Percentiles rank a stretch among this genome's conserved stretches.
Conservation (phyloP, 331 rosid genomes). For the Quercus tomentella region DNA sequence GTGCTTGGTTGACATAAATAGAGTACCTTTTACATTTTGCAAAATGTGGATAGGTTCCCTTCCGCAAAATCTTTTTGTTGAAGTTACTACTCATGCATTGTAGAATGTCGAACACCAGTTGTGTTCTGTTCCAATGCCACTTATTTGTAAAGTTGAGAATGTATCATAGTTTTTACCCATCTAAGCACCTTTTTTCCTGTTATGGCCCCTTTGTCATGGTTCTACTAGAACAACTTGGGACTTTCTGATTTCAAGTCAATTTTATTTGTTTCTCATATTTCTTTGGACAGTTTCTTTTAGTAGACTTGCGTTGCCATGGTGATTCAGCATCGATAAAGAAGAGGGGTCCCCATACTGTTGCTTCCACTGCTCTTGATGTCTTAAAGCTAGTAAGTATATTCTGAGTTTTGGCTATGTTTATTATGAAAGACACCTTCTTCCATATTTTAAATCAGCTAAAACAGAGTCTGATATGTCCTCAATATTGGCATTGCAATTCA, state of each 20-base stretch:
- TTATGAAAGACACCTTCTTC: not conserved
- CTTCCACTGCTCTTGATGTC: conserved; percentile 85
- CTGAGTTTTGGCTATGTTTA: conserved; percentile 6
- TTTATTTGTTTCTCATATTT: conserved; percentile 21
- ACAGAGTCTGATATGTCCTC: not conserved
- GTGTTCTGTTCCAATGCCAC: not conserved
- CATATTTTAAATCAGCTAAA: not conserved
- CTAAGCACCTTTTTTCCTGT: not conserved
- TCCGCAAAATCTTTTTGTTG: not conserved
- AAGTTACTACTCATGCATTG: not conserved
- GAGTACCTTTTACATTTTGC: not conserved
- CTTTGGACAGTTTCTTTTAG: conserved; percentile 70
- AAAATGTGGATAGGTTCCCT: not conserved
- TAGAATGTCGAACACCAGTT: not conserved
- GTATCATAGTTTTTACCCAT: not conserved
- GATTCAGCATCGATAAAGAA: conserved; percentile 69
- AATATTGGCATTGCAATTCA: not conserved
- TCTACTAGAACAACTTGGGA: not conserved
- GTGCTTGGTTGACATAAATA: not conserved
- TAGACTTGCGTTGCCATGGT: conserved; percentile 89
- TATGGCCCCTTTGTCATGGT: not conserved
- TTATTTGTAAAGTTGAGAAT: not conserved
- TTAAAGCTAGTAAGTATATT: conserved; percentile 62
- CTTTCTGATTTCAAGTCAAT: conserved; percentile 4
- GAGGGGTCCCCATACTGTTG: conserved; percentile 74